Percentiles rank a stretch among this genome's conserved stretches.
These are phyloP conservation scores for Colletotrichum sojae DNA, from an alignment of 2,329 filamentous ascomycete genomes.

Conservation along the genomic window DNA sequence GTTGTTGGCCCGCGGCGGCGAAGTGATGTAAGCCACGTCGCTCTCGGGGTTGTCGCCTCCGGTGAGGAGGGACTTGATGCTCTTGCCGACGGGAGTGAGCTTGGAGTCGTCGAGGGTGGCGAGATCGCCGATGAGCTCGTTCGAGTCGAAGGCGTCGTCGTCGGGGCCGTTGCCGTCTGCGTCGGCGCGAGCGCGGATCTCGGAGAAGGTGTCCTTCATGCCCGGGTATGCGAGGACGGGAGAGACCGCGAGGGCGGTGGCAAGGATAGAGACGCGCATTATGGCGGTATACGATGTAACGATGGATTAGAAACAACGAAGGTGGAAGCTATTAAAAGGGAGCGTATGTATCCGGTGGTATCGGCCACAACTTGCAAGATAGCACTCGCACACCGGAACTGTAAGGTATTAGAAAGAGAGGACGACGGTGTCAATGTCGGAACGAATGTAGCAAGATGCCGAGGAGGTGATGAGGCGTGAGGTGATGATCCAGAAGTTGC, in stretches of 20 bases:
- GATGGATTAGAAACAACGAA: slow-evolving; percentile 11
- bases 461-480: slow-evolving; percentile 18
- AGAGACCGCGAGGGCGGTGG: slow-evolving; percentile 35
- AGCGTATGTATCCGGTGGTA: background rate
- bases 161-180: slow-evolving; percentile 26
- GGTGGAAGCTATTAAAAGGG: background rate
- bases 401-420: slow-evolving; percentile 2
- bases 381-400: no score
- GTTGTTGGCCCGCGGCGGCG: slow-evolving; percentile 3
- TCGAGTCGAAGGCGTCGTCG: slow-evolving; percentile 27
- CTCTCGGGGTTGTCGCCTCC: slow-evolving; percentile 47
- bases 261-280: slow-evolving; percentile 34
- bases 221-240: slow-evolving; percentile 40
- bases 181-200: slow-evolving; percentile 40
- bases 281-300: slow-evolving; percentile 43
- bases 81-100: slow-evolving; percentile 52
- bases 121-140: slow-evolving; percentile 55
- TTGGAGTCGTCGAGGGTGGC: slow-evolving; percentile 46
- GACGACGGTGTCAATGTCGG: slow-evolving; percentile 11
- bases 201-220: slow-evolving; percentile 41
- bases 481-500: slow-evolving; percentile 6
- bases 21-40: slow-evolving; percentile 40
- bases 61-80: slow-evolving; percentile 55
- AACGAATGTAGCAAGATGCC: background rate
- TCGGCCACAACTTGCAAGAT: background rate